A percentile compares a stretch with the other conserved stretches of the same genome.
Conservation (phyloP, 805 yeast genomes). For the Zygoascus tannicola region DNA sequence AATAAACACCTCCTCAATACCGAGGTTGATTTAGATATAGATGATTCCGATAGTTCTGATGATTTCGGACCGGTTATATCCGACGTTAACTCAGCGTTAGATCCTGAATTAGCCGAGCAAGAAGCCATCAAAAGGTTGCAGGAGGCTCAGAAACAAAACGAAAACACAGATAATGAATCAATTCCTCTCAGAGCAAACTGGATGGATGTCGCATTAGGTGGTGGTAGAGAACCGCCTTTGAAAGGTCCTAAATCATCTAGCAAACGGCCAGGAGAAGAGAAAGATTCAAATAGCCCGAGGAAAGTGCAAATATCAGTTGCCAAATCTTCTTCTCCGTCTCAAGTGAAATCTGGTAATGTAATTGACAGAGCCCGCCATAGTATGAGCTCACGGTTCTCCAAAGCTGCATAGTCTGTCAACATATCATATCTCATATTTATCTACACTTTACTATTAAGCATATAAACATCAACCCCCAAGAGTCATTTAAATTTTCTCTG, state of each 20-base stretch:
- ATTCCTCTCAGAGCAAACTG: conserved; percentile 10
- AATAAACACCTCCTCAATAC: neutral
- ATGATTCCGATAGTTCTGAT: conserved; percentile 1
- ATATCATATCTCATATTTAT: no score
- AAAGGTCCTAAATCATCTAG: no score
- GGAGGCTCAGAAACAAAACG: conserved; percentile 5
- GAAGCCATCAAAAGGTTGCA: conserved; percentile 13
- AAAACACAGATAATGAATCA: neutral
- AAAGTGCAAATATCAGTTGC: neutral
- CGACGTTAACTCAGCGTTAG: neutral
- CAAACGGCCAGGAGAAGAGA: neutral
- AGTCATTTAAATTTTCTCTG: conserved; percentile 64
- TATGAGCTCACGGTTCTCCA: neutral
- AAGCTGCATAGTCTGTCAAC: neutral
- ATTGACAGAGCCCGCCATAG: neutral
- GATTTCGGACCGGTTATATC: neutral
- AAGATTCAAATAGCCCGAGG: neutral
- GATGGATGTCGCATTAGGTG: conserved; percentile 16
- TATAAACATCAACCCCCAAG: no score
- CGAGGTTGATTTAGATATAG: neutral
- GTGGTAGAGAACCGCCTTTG: no score
- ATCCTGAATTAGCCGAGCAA: conserved; percentile 8
- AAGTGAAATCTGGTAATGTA: neutral
- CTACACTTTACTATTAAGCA: no score
- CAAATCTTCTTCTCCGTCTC: neutral